A percentile compares a stretch with the other conserved stretches of the same genome.
phyloP scores from a whole-genome alignment of 176 grass and related monocot genomes.

The Carex pumila region DNA sequence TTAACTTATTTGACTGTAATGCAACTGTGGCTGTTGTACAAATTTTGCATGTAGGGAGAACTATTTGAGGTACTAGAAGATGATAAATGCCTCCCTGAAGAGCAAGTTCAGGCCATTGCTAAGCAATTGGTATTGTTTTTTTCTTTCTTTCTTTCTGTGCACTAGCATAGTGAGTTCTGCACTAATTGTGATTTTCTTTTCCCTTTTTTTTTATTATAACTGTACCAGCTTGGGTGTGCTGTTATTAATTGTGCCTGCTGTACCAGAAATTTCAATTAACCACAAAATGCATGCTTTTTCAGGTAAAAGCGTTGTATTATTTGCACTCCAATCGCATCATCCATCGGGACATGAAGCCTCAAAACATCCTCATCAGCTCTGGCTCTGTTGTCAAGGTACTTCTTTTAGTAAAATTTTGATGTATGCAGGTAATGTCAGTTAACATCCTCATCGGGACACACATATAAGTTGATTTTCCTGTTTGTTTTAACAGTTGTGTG shows the following conservation, averaged over 20 bases:
- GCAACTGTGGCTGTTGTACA: background rate
- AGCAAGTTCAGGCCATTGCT: slow-evolving; percentile 95
- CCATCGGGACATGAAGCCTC: slow-evolving; percentile 96
- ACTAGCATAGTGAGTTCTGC: background rate
- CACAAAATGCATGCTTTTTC: slow-evolving; percentile 4
- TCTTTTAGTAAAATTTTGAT: slow-evolving; percentile 13
- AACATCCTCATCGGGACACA: no score
- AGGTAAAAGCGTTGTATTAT: slow-evolving; percentile 90
- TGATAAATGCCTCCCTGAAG: slow-evolving; percentile 94
- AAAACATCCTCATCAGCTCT: slow-evolving; percentile 95
- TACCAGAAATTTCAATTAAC: slow-evolving; percentile 21
- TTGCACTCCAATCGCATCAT: slow-evolving; percentile 95
- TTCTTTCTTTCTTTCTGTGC: no score
- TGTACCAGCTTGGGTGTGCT: background rate
- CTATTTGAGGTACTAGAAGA: slow-evolving; percentile 95
- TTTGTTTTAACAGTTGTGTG: slow-evolving; percentile 65
- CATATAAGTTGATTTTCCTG: background rate
- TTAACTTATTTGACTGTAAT: background rate
- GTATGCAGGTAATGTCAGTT: background rate
- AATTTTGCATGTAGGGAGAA: slow-evolving; percentile 60
- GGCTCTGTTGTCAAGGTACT: slow-evolving; percentile 90
- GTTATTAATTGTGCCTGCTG: background rate
- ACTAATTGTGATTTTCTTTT: background rate
- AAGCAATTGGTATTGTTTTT: slow-evolving; percentile 66
- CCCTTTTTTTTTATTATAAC: background rate